A percentile compares a stretch with the other conserved stretches of the same genome.
Conservation (phyloP, 2,329 filamentous ascomycete species). For the Dactylonectria estremocensis region DNA sequence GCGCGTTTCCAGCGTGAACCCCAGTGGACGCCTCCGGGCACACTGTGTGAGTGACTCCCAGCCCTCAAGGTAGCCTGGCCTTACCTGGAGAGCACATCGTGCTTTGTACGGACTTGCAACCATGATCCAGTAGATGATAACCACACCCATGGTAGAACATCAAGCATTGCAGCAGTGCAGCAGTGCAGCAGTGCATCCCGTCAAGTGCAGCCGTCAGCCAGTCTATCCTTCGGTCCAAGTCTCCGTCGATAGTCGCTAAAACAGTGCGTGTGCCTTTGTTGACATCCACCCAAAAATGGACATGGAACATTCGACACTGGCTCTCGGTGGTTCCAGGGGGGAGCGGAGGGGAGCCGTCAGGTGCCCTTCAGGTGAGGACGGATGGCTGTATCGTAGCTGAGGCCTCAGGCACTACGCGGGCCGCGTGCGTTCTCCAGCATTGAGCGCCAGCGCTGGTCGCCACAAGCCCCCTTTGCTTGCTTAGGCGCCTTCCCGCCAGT, state of each 20-base stretch:
- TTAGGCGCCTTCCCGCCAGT: conserved; percentile 42
- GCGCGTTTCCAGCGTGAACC: conserved; percentile 23
- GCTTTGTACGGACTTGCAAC: background rate
- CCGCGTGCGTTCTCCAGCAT: conserved; percentile 39
- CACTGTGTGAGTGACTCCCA: conserved; percentile 23
- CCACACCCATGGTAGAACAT: background rate
- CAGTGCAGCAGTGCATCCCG: too few relatives aligned
- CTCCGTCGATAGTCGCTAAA: conserved; percentile 3
- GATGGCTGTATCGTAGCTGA: conserved; percentile 19
- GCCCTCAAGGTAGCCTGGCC: background rate
- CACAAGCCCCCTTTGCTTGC: conserved; percentile 43
- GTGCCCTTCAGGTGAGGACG: conserved; percentile 41
- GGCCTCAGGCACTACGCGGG: conserved; percentile 43
- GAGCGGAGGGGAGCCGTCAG: conserved; percentile 39
- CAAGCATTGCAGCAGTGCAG: background rate
- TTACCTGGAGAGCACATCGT: background rate
- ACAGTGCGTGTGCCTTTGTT: conserved; percentile 31
- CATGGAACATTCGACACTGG: conserved; percentile 41
- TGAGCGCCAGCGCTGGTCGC: conserved; percentile 41
- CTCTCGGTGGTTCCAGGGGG: conserved; percentile 39
- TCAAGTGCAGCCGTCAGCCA: conserved; percentile 1
- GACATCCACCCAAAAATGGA: conserved; percentile 37
- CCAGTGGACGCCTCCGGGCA: conserved; percentile 15
- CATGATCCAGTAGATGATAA: too few relatives aligned
- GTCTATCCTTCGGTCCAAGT: conserved; percentile 1